A percentile compares a stretch with the other conserved stretches of the same genome.
Evolutionary conservation across 2,329 filamentous ascomycete species (phyloP).

Genomic region (Didymella lethalis): DNA sequence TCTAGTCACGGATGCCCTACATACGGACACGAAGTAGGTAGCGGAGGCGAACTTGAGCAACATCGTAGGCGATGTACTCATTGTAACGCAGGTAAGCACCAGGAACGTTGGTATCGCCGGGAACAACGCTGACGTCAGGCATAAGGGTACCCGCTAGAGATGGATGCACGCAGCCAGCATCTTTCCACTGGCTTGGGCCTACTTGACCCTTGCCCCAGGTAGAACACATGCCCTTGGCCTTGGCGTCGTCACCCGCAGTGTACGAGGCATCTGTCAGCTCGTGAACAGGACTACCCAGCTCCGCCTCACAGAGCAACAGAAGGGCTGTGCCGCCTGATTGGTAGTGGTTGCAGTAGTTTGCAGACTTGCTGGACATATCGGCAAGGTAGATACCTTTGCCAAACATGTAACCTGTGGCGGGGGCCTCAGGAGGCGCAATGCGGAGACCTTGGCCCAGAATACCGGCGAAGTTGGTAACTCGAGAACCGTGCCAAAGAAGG

Average conservation of each 20-base stretch:
- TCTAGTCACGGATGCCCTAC: constrained; percentile 17
- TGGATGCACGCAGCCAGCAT: constrained; percentile 71
- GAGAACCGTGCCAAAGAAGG: constrained; percentile 87
- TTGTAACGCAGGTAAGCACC: constrained; percentile 69
- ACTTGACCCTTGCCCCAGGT: constrained; percentile 75
- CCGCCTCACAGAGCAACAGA: constrained; percentile 83
- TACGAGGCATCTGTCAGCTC: constrained; percentile 67
- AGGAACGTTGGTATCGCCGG: constrained; percentile 58
- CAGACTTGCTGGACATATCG: constrained; percentile 81
- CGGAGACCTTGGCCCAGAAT: constrained; percentile 87
- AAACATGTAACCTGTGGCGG: constrained; percentile 84
- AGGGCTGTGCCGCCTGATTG: constrained; percentile 74
- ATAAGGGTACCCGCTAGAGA: constrained; percentile 74
- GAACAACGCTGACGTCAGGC: constrained; percentile 50
- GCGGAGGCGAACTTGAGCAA: constrained; percentile 72
- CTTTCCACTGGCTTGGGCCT: constrained; percentile 76
- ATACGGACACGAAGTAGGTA: constrained; percentile 70
- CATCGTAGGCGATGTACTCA: constrained; percentile 76
- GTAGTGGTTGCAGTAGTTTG: constrained; percentile 73
- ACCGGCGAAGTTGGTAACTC: constrained; percentile 83
- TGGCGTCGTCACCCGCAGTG: constrained; percentile 69
- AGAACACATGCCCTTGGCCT: constrained; percentile 65
- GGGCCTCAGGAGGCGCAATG: constrained; percentile 87
- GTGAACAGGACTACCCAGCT: constrained; percentile 78
- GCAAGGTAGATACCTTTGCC: constrained; percentile 90